These are phyloP conservation scores for Boletus coccyginus DNA, from an alignment of 768 basidiomycete species.

Conservation along the genomic window DNA sequence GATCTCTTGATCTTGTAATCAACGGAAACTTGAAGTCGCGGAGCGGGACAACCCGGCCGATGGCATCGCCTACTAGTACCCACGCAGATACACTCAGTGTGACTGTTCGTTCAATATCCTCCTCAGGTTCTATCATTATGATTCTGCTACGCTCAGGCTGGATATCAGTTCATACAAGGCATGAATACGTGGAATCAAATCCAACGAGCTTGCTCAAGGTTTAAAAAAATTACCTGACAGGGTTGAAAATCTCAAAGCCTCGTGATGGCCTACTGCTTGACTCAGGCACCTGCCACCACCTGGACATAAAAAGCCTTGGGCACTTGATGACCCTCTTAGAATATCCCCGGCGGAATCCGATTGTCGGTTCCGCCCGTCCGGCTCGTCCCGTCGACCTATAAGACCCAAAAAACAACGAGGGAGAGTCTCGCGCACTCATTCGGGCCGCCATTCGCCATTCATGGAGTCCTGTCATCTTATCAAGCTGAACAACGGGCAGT, in stretches of 20 bases:
- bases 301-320: background rate
- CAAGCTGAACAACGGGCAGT: conserved; percentile 58
- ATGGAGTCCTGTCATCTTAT: conserved; percentile 43
- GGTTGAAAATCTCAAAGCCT: background rate
- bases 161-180: background rate
- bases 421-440: conserved; percentile 1
- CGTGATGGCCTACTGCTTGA: no score
- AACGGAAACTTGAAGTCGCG: no score
- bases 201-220: no score
- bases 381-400: conserved; percentile 16
- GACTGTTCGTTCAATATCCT: no score
- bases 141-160: no score
- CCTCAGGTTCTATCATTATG: no score
- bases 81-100: no score
- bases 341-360: background rate
- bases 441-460: background rate
- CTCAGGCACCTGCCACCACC: background rate
- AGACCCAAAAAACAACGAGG: background rate
- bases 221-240: background rate
- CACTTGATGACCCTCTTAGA: background rate
- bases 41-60: no score
- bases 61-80: no score
- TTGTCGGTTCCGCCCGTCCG: conserved; percentile 17
- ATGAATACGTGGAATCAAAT: background rate
- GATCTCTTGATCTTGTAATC: no score